A percentile compares a stretch with the other conserved stretches of the same genome.
phyloP scores from a whole-genome alignment of 352 stramenopile genomes.

The Phytophthora pisi region DNA sequence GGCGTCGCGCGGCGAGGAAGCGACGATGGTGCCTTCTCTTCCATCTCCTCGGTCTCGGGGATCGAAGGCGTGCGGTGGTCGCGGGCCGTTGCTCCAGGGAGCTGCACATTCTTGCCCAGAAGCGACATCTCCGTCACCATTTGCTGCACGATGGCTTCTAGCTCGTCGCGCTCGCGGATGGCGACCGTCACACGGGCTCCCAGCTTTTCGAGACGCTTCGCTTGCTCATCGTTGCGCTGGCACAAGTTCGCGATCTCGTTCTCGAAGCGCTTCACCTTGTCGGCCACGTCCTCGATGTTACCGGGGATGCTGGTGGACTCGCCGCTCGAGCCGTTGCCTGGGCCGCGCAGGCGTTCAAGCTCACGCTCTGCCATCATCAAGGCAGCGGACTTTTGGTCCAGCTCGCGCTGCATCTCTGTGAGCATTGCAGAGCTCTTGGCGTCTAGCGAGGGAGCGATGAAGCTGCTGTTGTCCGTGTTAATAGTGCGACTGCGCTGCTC shows the following conservation, averaged over 20 bases:
- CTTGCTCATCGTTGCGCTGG: constrained; percentile 70
- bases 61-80: constrained; percentile 30
- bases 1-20: constrained; percentile 2
- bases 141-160: constrained; percentile 64
- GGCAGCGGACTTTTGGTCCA: constrained; percentile 64
- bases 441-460: constrained; percentile 37
- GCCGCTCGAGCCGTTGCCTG: constrained; percentile 14
- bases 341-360: constrained; percentile 43
- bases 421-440: constrained; percentile 46
- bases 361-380: constrained; percentile 58
- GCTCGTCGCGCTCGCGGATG: constrained; percentile 57
- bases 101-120: constrained; percentile 25
- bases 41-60: constrained; percentile 25
- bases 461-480: constrained; percentile 54
- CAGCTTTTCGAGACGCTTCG: constrained; percentile 54
- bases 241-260: constrained; percentile 47
- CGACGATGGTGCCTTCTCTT: constrained; percentile 30
- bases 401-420: constrained; percentile 54
- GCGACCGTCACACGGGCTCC: constrained; percentile 48
- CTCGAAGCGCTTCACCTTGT: constrained; percentile 62
- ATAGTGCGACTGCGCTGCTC: constrained; percentile 75
- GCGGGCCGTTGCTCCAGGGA: constrained; percentile 13
- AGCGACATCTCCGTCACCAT: constrained; percentile 68
- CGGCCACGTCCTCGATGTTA: constrained; percentile 39
- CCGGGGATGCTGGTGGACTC: not conserved